phyloP scores from a whole-genome alignment of 176 grass and related monocot species.

The Zea luxurians region DNA sequence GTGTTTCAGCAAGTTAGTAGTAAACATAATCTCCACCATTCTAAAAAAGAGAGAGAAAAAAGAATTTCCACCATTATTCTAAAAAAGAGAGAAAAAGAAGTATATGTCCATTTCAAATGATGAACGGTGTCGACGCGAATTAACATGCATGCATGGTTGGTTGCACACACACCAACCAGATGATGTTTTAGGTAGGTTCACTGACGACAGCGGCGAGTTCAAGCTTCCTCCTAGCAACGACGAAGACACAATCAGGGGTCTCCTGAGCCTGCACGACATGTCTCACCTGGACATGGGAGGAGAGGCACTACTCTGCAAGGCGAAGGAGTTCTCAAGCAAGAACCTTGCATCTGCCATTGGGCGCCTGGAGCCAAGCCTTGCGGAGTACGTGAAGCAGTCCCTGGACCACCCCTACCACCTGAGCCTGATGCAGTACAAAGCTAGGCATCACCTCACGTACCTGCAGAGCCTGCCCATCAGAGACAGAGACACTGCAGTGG shows the following conservation, averaged over 20 bases:
- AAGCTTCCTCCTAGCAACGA: conserved; percentile 26
- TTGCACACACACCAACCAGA: no score
- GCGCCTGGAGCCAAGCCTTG: conserved; percentile 28
- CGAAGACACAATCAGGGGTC: conserved; percentile 40
- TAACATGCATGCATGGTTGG: neutral
- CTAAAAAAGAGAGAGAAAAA: no score
- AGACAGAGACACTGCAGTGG: conserved; percentile 32
- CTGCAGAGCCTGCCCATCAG: neutral
- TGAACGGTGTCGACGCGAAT: neutral
- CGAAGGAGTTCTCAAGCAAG: conserved; percentile 53
- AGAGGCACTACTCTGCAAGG: conserved; percentile 47
- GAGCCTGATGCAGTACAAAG: conserved; percentile 56
- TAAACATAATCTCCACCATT: no score
- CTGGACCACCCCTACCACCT: conserved; percentile 65
- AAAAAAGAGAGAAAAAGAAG: no score
- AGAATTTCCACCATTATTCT: no score
- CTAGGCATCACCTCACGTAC: conserved; percentile 53
- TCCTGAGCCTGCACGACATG: conserved; percentile 62
- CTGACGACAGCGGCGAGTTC: conserved; percentile 40
- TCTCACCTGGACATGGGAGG: conserved; percentile 60
- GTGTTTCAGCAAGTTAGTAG: conserved; percentile 44
- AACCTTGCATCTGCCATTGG: conserved; percentile 36
- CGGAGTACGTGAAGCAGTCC: conserved; percentile 41
- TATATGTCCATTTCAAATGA: neutral
- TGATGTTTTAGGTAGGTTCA: conserved; percentile 48